These are phyloP conservation scores for Apium graveolens DNA, from an alignment of 129 eudicot genomes.

Conservation along the genomic window DNA sequence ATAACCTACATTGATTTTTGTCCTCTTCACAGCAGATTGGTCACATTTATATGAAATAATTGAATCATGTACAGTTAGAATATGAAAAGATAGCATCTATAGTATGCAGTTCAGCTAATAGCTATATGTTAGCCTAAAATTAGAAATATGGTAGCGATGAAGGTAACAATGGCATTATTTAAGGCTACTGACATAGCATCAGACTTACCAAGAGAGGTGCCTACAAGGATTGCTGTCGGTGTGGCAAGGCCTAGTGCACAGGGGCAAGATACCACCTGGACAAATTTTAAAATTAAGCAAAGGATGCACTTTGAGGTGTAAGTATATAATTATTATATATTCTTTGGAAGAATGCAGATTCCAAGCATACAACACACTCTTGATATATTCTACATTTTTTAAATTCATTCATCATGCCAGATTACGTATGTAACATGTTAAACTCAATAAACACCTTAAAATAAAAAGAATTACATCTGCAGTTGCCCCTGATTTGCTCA, in stretches of 20 bases:
- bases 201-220: slow-evolving; percentile 82
- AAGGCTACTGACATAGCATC: not conserved
- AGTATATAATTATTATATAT: not conserved
- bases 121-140: not conserved
- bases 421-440: not conserved
- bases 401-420: not conserved
- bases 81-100: not conserved
- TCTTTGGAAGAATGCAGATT: not conserved
- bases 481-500: not conserved
- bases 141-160: not conserved
- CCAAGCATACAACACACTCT: not conserved
- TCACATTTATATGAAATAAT: not conserved
- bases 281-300: slow-evolving; percentile 10
- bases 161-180: not conserved
- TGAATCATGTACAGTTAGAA: not conserved
- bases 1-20: not conserved
- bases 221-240: slow-evolving; percentile 95
- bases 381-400: not conserved
- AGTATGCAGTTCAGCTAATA: not conserved
- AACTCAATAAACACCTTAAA: not conserved
- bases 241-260: slow-evolving; percentile 99
- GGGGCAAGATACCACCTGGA: slow-evolving; percentile 95
- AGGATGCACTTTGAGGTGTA: not conserved
- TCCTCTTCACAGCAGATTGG: not conserved
- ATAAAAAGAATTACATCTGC: not conserved